A percentile compares a stretch with the other conserved stretches of the same genome.
Evolutionary conservation across 768 basidiomycete species (phyloP).

Genomic region (Boletus bicolor): DNA sequence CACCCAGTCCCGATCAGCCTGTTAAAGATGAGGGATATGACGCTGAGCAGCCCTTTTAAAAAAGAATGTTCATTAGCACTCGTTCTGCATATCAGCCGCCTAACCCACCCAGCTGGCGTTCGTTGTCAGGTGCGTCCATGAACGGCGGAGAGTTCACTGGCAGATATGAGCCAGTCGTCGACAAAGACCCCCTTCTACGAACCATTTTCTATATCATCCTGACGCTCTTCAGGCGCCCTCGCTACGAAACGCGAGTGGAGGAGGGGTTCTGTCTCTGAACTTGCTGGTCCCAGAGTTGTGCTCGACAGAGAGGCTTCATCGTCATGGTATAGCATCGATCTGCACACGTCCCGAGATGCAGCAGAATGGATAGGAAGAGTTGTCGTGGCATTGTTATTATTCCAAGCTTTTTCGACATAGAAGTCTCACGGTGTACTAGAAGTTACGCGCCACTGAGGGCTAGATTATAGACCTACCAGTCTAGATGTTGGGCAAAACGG

Average conservation of each 20-base stretch:
- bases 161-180: background rate
- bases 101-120: slow-evolving; percentile 48
- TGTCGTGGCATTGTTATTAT: too few species aligned
- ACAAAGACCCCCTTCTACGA: background rate
- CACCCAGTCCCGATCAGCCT: slow-evolving; percentile 74
- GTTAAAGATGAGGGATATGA: slow-evolving; percentile 69
- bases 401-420: too few species aligned
- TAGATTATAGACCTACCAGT: too few species aligned
- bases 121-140: slow-evolving; percentile 46
- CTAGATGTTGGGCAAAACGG: too few species aligned
- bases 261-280: slow-evolving; percentile 24
- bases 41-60: slow-evolving; percentile 37
- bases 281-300: background rate
- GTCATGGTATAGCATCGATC: slow-evolving; percentile 1
- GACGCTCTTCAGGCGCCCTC: background rate
- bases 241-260: slow-evolving; percentile 1
- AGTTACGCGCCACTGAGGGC: too few species aligned
- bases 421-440: too few species aligned
- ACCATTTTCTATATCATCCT: slow-evolving; percentile 13
- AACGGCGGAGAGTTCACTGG: slow-evolving; percentile 5
- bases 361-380: background rate
- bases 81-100: background rate
- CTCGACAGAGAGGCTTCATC: background rate
- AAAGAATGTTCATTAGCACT: background rate
- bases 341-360: too few species aligned